Evolutionary conservation across 192 early-diverging fungal genomes (phyloP).

Genomic region (Neocallimastix lanati): DNA sequence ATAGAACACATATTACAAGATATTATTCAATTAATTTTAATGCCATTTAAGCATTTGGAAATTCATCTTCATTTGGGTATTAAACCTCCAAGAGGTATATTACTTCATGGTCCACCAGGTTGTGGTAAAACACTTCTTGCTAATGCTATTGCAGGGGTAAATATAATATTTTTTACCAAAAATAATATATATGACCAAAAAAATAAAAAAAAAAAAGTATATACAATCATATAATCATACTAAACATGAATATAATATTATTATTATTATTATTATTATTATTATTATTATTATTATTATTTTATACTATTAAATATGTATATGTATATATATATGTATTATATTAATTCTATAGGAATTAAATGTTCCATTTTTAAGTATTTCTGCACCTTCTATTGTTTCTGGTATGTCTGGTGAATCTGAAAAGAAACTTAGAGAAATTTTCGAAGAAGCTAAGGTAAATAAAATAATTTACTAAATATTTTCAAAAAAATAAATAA

Average conservation of each 20-base stretch:
- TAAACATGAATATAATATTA: too few species aligned
- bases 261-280: too few species aligned
- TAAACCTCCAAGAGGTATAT: constrained; percentile 78
- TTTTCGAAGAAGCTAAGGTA: constrained; percentile 83
- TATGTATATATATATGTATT: too few species aligned
- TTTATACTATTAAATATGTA: too few species aligned
- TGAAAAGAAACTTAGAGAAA: constrained; percentile 91
- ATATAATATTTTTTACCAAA: neutral
- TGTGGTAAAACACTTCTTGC: constrained; percentile 93
- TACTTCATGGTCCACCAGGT: constrained; percentile 91
- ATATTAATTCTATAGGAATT: constrained; percentile 38
- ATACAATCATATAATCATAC: too few species aligned
- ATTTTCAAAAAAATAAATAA: too few species aligned
- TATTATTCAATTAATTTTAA: constrained; percentile 74
- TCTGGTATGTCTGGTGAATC: constrained; percentile 97
- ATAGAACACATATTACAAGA: constrained; percentile 62
- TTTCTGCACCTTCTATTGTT: constrained; percentile 85
- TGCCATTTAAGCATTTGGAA: constrained; percentile 87
- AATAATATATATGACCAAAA: constrained; percentile 6
- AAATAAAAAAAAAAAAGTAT: too few species aligned
- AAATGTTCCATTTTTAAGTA: constrained; percentile 75
- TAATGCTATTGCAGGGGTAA: constrained; percentile 83
- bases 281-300: neutral
- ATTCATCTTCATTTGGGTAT: constrained; percentile 82
- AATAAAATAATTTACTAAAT: too few species aligned